Percentiles rank a stretch among this genome's conserved stretches.
phyloP scores from a whole-genome alignment of 306 rosid genomes.

The Vigna unguiculata region DNA sequence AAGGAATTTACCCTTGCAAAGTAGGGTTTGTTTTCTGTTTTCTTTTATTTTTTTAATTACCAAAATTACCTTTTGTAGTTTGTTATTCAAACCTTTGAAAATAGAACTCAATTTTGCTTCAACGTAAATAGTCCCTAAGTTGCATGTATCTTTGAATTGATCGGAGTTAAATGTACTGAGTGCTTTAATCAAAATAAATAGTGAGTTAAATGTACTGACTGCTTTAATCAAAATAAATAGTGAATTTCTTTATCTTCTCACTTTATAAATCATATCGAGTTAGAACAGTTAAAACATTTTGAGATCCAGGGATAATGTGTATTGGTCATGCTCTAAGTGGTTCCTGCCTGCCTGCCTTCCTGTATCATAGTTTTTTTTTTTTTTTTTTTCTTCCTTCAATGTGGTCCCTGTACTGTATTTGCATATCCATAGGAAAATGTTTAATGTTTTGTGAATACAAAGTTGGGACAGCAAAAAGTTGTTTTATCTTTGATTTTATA shows the following conservation, averaged over 20 bases:
- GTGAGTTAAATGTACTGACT: too few relatives aligned
- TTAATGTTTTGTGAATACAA: background rate
- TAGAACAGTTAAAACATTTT: background rate
- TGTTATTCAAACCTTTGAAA: background rate
- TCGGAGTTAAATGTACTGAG: background rate
- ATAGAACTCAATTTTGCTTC: background rate
- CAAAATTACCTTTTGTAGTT: background rate
- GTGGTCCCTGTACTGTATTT: conserved; percentile 40
- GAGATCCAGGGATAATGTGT: background rate
- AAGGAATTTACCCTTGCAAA: conserved; percentile 10
- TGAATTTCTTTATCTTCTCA: background rate
- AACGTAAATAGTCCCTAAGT: too few relatives aligned
- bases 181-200: background rate
- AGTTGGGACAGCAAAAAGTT: background rate
- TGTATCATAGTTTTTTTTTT: background rate
- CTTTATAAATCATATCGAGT: background rate
- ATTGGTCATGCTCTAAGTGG: conserved; percentile 43
- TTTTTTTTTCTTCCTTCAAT: background rate
- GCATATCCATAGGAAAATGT: background rate
- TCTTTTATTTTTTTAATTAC: background rate
- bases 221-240: too few relatives aligned
- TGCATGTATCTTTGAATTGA: background rate
- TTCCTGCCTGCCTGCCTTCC: conserved; percentile 11
- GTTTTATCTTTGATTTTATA: background rate
- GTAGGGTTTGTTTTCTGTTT: conserved; percentile 37